These are phyloP conservation scores for Paracamarosporium sp. DNA, from an alignment of 2,329 filamentous ascomycete species.

Conservation along the genomic window DNA sequence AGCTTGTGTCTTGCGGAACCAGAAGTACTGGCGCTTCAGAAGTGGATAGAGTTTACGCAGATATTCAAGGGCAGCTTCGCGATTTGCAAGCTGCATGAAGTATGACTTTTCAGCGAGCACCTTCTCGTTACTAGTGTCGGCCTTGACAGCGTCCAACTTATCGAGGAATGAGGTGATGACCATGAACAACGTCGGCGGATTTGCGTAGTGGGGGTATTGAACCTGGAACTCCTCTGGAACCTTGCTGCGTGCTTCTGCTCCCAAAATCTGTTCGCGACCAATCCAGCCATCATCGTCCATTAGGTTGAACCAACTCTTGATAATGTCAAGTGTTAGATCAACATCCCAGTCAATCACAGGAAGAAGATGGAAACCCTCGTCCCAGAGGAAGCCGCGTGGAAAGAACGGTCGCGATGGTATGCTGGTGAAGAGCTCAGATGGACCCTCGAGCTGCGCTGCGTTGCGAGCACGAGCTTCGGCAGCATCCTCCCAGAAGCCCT, in stretches of 20 bases:
- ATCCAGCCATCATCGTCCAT: conserved; percentile 99
- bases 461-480: conserved; percentile 76
- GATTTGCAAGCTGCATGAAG: conserved; percentile 71
- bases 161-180: conserved; percentile 84
- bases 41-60: conserved; percentile 82
- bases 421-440: conserved; percentile 87
- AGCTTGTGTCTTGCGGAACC: conserved; percentile 91
- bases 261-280: conserved; percentile 92
- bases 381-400: conserved; percentile 95
- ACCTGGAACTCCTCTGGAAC: conserved; percentile 92
- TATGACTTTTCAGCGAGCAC: conserved; percentile 53
- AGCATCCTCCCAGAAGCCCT: conserved; percentile 94
- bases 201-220: conserved; percentile 97
- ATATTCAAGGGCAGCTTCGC: conserved; percentile 72
- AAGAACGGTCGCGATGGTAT: conserved; percentile 96
- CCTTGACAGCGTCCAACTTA: conserved; percentile 65
- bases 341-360: conserved; percentile 94
- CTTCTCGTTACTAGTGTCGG: conserved; percentile 41
- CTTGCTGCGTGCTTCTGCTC: conserved; percentile 89
- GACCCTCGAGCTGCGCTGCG: conserved; percentile 75
- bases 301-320: conserved; percentile 93
- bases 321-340: conserved; percentile 80
- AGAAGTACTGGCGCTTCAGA: conserved; percentile 86
- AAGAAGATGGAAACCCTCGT: conserved; percentile 94
- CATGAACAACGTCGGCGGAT: conserved; percentile 93